A percentile compares a stretch with the other conserved stretches of the same genome.
Conservation (phyloP, 306 rosid species). For the Inga oerstediana region DNA sequence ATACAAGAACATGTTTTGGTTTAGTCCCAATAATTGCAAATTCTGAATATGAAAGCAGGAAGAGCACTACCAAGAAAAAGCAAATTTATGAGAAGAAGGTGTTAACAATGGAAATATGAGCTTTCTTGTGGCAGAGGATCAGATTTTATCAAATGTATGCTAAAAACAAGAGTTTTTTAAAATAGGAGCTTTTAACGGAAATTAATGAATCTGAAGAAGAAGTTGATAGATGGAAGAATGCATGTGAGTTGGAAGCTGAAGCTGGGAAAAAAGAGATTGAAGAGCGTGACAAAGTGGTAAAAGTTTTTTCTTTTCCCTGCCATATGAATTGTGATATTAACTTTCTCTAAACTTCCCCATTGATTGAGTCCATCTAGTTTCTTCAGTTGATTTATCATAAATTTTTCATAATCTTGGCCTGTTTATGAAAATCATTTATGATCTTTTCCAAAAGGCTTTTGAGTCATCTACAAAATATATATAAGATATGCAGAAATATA, state of each 20-base stretch:
- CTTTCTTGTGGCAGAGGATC: no score
- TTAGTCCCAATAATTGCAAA: conserved; percentile 2
- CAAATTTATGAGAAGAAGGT: neutral
- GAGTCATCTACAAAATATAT: neutral
- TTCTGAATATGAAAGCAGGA: neutral
- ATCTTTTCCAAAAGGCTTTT: neutral
- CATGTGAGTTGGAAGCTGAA: no score
- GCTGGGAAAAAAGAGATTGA: no score
- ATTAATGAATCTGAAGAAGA: no score
- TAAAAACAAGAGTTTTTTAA: no score
- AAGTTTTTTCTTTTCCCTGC: no score
- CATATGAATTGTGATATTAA: no score
- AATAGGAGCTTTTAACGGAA: no score
- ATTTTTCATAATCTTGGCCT: neutral
- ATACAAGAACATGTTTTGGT: neutral
- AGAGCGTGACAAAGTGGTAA: no score
- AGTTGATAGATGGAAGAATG: no score
- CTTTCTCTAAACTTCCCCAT: no score
- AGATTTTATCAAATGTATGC: no score
- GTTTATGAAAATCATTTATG: neutral
- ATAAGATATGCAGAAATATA: neutral
- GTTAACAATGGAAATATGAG: neutral
- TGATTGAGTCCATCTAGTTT: neutral
- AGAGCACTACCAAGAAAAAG: neutral
- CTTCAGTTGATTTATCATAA: neutral